phyloP scores from a whole-genome alignment of 2,329 filamentous ascomycete species.

The Fusarium sp. region DNA sequence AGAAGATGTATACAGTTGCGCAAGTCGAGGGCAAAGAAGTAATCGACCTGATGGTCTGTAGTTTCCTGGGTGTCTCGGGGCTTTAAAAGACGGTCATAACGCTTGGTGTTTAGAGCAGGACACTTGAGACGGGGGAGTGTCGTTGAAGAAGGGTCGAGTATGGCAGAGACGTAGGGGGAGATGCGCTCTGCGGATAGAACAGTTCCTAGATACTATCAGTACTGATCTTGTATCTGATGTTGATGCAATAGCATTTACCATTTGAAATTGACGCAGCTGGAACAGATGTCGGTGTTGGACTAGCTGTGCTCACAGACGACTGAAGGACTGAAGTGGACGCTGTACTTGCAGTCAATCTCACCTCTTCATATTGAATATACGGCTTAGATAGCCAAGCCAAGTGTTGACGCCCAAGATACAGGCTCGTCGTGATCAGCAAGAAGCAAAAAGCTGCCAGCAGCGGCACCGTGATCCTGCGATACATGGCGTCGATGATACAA shows the following conservation, averaged over 20 bases:
- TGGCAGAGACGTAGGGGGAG: slow-evolving; percentile 43
- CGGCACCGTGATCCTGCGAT: slow-evolving; percentile 20
- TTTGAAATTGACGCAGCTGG: slow-evolving; percentile 8
- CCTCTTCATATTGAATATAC: not conserved
- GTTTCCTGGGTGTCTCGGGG: not conserved
- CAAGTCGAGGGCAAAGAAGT: slow-evolving; percentile 64
- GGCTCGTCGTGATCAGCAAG: slow-evolving; percentile 22
- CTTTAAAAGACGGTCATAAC: slow-evolving; percentile 39
- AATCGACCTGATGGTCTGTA: slow-evolving; percentile 41
- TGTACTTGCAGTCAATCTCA: not conserved
- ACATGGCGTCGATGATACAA: slow-evolving; percentile 19
- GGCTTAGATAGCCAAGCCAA: slow-evolving; percentile 15
- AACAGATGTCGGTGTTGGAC: not conserved
- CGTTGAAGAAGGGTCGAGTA: slow-evolving; percentile 41
- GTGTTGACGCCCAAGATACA: slow-evolving; percentile 33
- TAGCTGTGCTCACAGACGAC: not conserved
- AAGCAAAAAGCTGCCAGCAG: slow-evolving; percentile 30
- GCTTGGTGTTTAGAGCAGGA: slow-evolving; percentile 33
- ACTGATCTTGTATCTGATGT: no score
- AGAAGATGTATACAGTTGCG: slow-evolving; percentile 56
- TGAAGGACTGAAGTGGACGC: not conserved
- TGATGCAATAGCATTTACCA: no score
- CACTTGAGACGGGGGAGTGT: slow-evolving; percentile 42
- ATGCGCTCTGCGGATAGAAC: slow-evolving; percentile 30
- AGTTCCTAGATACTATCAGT: slow-evolving; percentile 45